Evolutionary conservation across 441 rosid species (phyloP).

Genomic region (Pelargonium myrrhifolium): DNA sequence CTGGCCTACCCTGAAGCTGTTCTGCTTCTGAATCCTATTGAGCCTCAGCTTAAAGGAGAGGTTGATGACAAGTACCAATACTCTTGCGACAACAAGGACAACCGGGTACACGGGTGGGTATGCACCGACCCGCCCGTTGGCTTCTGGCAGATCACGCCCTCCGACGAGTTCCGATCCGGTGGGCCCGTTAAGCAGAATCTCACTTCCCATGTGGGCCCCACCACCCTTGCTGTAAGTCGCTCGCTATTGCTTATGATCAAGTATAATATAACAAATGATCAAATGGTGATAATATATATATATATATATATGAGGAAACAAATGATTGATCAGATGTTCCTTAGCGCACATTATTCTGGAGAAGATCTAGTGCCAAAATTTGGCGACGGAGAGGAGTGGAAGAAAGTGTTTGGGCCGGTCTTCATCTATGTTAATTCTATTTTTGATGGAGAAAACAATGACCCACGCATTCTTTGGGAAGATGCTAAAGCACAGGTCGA

Average conservation of each 20-base stretch:
- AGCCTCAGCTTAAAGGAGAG: slow-evolving; percentile 30
- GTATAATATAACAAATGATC: too few relatives aligned
- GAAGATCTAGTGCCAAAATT: slow-evolving; percentile 44
- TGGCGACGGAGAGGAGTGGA: slow-evolving; percentile 54
- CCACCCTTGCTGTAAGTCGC: slow-evolving; percentile 58
- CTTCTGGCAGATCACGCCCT: slow-evolving; percentile 70
- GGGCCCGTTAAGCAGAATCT: slow-evolving; percentile 71
- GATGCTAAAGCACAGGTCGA: slow-evolving; percentile 70
- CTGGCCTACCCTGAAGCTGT: slow-evolving; percentile 26
- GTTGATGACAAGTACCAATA: slow-evolving; percentile 76
- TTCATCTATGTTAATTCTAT: slow-evolving; percentile 59
- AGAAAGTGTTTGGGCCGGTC: slow-evolving; percentile 71
- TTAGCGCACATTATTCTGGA: slow-evolving; percentile 58
- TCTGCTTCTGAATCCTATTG: slow-evolving; percentile 18
- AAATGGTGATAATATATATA: too few relatives aligned
- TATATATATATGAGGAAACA: too few relatives aligned
- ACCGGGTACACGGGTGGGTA: slow-evolving; percentile 71
- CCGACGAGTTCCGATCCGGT: slow-evolving; percentile 66
- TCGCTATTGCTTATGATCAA: background rate
- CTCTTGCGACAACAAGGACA: slow-evolving; percentile 58
- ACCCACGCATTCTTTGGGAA: slow-evolving; percentile 51
- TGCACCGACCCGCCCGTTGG: slow-evolving; percentile 55
- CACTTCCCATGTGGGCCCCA: slow-evolving; percentile 74
- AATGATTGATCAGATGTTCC: slow-evolving; percentile 53
- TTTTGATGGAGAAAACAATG: slow-evolving; percentile 27